These are phyloP conservation scores for Cladophialophora chaetospira DNA, from an alignment of 2,329 filamentous ascomycete genomes.

Conservation along the genomic window DNA sequence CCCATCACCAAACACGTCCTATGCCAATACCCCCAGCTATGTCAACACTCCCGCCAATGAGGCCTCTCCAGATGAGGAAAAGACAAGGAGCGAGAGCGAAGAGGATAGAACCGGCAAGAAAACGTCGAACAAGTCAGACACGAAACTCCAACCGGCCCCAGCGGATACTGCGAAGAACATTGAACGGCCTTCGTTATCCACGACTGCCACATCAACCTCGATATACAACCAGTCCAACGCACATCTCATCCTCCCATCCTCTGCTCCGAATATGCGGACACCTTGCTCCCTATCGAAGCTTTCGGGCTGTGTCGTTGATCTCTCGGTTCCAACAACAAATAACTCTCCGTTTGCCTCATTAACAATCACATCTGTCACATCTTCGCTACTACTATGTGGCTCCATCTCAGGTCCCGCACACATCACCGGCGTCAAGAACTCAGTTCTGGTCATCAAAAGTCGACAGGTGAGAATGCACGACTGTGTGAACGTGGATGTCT, in stretches of 20 bases:
- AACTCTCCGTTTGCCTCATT: constrained; percentile 67
- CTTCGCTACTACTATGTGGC: constrained; percentile 75
- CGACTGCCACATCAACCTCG: constrained; percentile 59
- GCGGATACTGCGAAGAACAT: constrained; percentile 36
- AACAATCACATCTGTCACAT: constrained; percentile 67
- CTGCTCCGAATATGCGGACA: constrained; percentile 69
- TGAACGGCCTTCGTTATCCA: constrained; percentile 62
- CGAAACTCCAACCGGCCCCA: constrained; percentile 23
- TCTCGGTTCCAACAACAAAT: constrained; percentile 62
- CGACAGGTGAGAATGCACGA: constrained; percentile 94
- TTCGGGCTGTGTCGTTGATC: constrained; percentile 72
- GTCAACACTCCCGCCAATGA: constrained; percentile 26
- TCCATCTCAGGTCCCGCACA: constrained; percentile 79
- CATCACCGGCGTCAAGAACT: constrained; percentile 72
- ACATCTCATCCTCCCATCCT: constrained; percentile 75
- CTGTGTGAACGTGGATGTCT: constrained; percentile 77
- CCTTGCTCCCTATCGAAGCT: constrained; percentile 74
- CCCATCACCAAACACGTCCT: constrained; percentile 42
- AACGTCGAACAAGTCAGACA: constrained; percentile 1
- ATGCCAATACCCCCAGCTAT: constrained; percentile 29
- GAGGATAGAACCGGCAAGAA: constrained; percentile 22
- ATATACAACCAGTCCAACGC: constrained; percentile 68
- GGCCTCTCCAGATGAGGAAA: constrained; percentile 34
- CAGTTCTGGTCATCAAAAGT: constrained; percentile 71
- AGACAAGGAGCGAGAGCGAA: constrained; percentile 38